Base-by-base conservation (phyloP, 2,329 filamentous ascomycete species). In the Pseudogymnoascus sp. region DNA sequence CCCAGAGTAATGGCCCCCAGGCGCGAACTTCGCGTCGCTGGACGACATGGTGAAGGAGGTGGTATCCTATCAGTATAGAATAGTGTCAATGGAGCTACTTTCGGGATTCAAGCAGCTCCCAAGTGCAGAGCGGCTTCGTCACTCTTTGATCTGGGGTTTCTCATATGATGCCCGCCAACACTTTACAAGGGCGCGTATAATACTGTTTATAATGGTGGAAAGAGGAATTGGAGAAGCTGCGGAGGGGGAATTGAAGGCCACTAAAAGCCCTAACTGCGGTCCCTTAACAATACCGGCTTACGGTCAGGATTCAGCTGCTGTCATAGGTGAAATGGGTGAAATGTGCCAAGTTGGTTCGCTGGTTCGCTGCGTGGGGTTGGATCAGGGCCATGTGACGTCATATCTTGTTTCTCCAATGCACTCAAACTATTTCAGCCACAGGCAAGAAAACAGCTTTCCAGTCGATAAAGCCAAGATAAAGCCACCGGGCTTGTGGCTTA, bases 1-100 rank as follows among this genome's bases (percentile, higher is more conserved):
- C 59, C 87, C 91, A 30, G 89, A 93, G 78, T 95, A 97, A 72
- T 91, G 88, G 69, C 89, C 85, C 18, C 77, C 79, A 64, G 80
- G 79, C 65, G 74, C 65, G 9, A 54, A 63, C 59, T 67, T 68
- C 25, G 64, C 63, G 30, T 66, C 61, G n/a, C 63, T 60, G 20
- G 57, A 16, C 6, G 66, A 64, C 66, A 67, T 67, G n/a, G 54
- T 65, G 62, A 54, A 32, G n/a, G 16, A 32, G 9, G 28, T 3
- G 18, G 16, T 18, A 34, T 54, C 16, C 47, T 32, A 20, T 32
- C 47, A 34, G 25, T 32, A 32, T 20, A 32, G 28, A 34, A 54
- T 32, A 32, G n/a, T 34, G 32, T 20, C 28, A 54, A 54, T 54
- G 47, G 47, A 34, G 47, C 47, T 54, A 54, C 47, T 54, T 54